Percentiles rank a stretch among this genome's conserved stretches.
phyloP scores from a whole-genome alignment of 2,329 filamentous ascomycete species.

The Cadophora gregata region DNA sequence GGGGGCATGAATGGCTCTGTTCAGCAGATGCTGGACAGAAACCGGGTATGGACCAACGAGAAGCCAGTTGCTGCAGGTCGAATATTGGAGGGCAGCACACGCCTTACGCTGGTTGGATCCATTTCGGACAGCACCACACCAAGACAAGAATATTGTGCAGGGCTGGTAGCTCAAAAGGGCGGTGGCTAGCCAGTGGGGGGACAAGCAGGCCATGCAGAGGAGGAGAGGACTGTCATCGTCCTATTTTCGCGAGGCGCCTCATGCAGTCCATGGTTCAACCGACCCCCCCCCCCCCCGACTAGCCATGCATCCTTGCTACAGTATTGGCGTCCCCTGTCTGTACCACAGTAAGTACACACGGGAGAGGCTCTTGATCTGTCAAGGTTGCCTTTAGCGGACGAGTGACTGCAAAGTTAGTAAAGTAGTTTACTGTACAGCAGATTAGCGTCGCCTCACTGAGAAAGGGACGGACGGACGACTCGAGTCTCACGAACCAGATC shows the following conservation, averaged over 20 bases:
- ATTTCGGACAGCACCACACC: conserved; percentile 30
- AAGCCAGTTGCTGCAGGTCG: conserved; percentile 18
- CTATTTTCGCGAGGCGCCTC: conserved; percentile 46
- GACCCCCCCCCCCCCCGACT: conserved; percentile 39
- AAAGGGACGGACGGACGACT: conserved; percentile 14
- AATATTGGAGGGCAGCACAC: conserved; percentile 25
- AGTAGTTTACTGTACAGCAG: not conserved
- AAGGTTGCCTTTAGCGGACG: conserved; percentile 5
- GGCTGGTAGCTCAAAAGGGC: conserved; percentile 28
- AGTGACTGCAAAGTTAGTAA: not conserved
- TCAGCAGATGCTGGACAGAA: conserved; percentile 25
- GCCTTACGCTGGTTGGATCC: conserved; percentile 25
- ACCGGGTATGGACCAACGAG: conserved; percentile 25
- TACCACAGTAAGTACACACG: conserved; percentile 16
- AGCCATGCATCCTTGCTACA: conserved; percentile 19
- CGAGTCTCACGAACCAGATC: conserved; percentile 25
- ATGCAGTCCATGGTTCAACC: conserved; percentile 42
- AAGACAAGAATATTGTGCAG: conserved; percentile 30
- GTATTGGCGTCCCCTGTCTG: conserved; percentile 30
- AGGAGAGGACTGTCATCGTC: conserved; percentile 24
- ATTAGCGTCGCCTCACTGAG: conserved; percentile 13
- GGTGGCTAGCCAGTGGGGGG: conserved; percentile 37
- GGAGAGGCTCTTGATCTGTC: conserved; percentile 15
- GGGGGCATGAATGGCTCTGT: conserved; percentile 28
- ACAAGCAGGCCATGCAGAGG: conserved; percentile 11